Conservation (phyloP, 75 land plant genomes). For the Cupressus sempervirens region DNA sequence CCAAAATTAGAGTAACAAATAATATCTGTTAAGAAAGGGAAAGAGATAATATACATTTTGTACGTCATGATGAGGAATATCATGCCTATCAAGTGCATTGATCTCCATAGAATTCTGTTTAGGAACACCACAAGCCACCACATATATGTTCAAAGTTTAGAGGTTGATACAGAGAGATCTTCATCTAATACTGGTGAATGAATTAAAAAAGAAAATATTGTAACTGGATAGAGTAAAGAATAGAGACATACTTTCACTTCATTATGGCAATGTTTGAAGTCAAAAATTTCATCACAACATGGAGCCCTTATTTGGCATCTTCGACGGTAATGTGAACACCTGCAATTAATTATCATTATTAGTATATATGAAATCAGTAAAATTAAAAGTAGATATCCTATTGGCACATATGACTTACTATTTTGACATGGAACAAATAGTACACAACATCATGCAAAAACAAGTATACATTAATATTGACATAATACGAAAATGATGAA, state of each 20-base stretch:
- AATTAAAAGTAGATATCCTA: neutral
- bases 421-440: neutral
- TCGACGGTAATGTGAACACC: conserved; percentile 73
- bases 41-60: conserved; percentile 21
- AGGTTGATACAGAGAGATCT: neutral
- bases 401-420: neutral
- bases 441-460: neutral
- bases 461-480: too few species aligned
- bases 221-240: neutral
- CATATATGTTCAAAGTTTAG: neutral
- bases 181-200: neutral
- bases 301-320: conserved; percentile 81
- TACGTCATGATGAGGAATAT: conserved; percentile 50
- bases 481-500: neutral
- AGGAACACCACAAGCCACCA: neutral
- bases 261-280: conserved; percentile 86
- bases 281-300: conserved; percentile 77
- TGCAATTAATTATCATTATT: conserved; percentile 14
- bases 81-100: conserved; percentile 45
- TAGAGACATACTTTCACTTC: conserved; percentile 53
- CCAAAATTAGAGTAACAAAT: neutral
- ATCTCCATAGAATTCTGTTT: conserved; percentile 35
- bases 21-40: neutral
- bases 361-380: neutral
- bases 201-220: too few species aligned